Percentiles rank a stretch among this genome's conserved stretches.
Conservation (phyloP, 495 filamentous ascomycete species). For the Podospora didyma region DNA sequence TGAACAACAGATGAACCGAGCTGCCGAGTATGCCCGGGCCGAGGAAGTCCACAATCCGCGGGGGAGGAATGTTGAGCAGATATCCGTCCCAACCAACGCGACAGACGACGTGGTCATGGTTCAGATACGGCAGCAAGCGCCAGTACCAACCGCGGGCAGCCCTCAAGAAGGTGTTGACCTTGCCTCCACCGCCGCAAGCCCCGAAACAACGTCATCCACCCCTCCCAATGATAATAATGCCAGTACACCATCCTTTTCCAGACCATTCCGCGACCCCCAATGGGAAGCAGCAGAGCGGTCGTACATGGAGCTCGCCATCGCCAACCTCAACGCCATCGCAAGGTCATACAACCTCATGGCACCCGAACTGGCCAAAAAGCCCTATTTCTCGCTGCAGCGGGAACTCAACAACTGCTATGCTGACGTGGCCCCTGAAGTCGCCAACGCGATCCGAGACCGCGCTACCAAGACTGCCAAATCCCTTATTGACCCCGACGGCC, state of each 20-base stretch:
- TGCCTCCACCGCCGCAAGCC: background rate
- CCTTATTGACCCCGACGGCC: conserved; percentile 15
- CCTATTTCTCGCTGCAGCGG: conserved; percentile 80
- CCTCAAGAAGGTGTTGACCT: background rate
- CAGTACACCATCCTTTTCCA: conserved; percentile 3
- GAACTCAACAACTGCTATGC: conserved; percentile 79
- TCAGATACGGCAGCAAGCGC: conserved; percentile 34
- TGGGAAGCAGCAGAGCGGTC: conserved; percentile 69
- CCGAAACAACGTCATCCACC: background rate
- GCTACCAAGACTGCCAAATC: conserved; percentile 50
- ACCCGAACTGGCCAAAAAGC: conserved; percentile 86
- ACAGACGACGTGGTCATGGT: conserved; percentile 47
- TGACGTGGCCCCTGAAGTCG: conserved; percentile 74
- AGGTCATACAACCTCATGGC: conserved; percentile 95
- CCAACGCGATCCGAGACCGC: conserved; percentile 65
- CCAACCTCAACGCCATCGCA: conserved; percentile 72
- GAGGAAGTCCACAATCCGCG: conserved; percentile 59
- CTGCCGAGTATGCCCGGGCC: conserved; percentile 67
- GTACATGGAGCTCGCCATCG: conserved; percentile 76
- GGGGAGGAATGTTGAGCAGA: conserved; percentile 40
- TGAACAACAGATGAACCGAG: conserved; percentile 69
- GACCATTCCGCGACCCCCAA: conserved; percentile 59
- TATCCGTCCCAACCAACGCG: conserved; percentile 43
- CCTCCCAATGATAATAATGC: background rate
- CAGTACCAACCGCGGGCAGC: background rate